Conservation (phyloP, 148 eudicot species). For the Linanthus parryae region DNA sequence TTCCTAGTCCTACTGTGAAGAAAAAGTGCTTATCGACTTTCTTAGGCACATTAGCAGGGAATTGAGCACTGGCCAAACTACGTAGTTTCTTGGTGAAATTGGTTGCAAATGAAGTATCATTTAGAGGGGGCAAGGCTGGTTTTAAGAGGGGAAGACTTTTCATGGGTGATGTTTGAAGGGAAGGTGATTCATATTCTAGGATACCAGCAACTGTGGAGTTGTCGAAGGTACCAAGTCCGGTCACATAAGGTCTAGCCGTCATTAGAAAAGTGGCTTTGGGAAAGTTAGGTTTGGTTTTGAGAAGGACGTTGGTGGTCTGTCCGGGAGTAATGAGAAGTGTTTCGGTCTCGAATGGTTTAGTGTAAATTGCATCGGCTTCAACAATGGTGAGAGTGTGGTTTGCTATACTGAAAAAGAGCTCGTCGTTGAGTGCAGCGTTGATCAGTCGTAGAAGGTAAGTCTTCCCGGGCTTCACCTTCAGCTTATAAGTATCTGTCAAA, state of each 20-base stretch:
- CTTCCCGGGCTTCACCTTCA: slow-evolving; percentile 41
- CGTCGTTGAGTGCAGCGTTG: slow-evolving; percentile 56
- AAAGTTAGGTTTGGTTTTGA: slow-evolving; percentile 25
- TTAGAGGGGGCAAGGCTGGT: slow-evolving; percentile 30
- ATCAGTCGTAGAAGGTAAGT: slow-evolving; percentile 39
- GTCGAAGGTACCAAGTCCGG: slow-evolving; percentile 42
- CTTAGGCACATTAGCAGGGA: slow-evolving; percentile 40
- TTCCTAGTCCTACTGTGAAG: slow-evolving; percentile 48
- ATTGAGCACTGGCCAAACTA: slow-evolving; percentile 34
- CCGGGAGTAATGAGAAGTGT: slow-evolving; percentile 41
- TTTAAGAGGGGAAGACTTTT: slow-evolving; percentile 16
- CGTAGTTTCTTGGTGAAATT: slow-evolving; percentile 28
- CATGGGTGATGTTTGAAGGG: not conserved
- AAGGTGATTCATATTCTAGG: slow-evolving; percentile 23
- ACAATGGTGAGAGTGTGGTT: slow-evolving; percentile 48
- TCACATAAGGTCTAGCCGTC: slow-evolving; percentile 41
- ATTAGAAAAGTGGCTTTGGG: slow-evolving; percentile 37
- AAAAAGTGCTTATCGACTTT: slow-evolving; percentile 29
- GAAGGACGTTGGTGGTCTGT: slow-evolving; percentile 42
- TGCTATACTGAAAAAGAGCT: slow-evolving; percentile 46
- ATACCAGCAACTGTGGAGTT: slow-evolving; percentile 48
- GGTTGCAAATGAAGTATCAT: slow-evolving; percentile 32
- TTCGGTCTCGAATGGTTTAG: slow-evolving; percentile 41
- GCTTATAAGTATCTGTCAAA: slow-evolving; percentile 37
- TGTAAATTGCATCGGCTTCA: slow-evolving; percentile 44